Conservation (phyloP, 75 land plant genomes). For the Gnetum montanum region DNA sequence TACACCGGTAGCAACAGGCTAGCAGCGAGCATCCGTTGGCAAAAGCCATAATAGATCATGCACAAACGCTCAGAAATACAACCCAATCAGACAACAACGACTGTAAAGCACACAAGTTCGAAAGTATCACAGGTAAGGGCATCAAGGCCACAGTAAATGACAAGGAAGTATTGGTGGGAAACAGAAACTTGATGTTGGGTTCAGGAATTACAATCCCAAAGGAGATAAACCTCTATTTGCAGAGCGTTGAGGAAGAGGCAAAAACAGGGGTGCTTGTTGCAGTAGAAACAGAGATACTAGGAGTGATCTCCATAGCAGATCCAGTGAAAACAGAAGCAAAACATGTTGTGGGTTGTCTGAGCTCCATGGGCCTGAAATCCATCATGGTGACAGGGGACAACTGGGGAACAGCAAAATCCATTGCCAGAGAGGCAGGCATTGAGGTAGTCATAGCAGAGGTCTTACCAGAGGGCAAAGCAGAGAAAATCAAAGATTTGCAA, state of each 20-base stretch:
- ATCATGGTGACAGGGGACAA: constrained; percentile 54
- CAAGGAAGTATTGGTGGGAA: constrained; percentile 26
- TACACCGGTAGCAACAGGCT: constrained; percentile 15
- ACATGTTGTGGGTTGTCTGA: constrained; percentile 22
- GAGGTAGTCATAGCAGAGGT: constrained; percentile 34
- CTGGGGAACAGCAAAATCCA: constrained; percentile 32
- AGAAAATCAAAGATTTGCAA: constrained; percentile 25
- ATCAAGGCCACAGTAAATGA: constrained; percentile 19
- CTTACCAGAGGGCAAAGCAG: constrained; percentile 32
- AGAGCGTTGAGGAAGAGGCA: constrained; percentile 18
- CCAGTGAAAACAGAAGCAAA: constrained; percentile 42
- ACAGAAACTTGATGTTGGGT: constrained; percentile 22
- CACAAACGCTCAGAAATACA: constrained; percentile 5
- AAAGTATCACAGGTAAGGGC: constrained; percentile 33
- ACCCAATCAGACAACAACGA: constrained; percentile 11
- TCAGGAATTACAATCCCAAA: constrained; percentile 13
- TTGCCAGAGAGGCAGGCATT: constrained; percentile 44
- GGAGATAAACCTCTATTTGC: constrained; percentile 15
- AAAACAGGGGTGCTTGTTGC: constrained; percentile 33
- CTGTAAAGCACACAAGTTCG: constrained; percentile 13
- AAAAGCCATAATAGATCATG: constrained; percentile 27
- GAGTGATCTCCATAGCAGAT: constrained; percentile 33
- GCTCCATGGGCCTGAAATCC: constrained; percentile 24
- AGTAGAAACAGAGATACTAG: constrained; percentile 18
- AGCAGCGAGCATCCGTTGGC: constrained; percentile 43